Evolutionary conservation across 352 stramenopile species (phyloP).

Genomic region (Blastocystis sp.): DNA sequence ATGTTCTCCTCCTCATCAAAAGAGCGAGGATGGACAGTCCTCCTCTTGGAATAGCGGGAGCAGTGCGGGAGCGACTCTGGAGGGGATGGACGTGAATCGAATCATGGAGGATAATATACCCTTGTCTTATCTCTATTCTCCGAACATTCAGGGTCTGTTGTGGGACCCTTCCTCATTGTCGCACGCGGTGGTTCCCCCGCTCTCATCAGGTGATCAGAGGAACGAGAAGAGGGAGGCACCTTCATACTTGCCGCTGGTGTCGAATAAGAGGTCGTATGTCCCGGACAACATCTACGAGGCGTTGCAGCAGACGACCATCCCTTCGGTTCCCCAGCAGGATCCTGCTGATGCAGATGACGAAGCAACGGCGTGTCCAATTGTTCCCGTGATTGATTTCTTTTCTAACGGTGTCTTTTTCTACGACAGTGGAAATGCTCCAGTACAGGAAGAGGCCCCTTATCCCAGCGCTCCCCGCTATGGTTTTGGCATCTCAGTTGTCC

Average conservation of each 20-base stretch:
- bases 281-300: background rate
- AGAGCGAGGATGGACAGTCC: background rate
- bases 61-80: background rate
- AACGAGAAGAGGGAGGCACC: background rate
- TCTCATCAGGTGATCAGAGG: background rate
- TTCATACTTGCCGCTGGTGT: background rate
- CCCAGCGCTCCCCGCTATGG: background rate
- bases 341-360: background rate
- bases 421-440: conserved; percentile 17
- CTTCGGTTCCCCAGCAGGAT: background rate
- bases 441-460: background rate
- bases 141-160: background rate
- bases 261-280: background rate
- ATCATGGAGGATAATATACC: background rate
- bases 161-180: background rate
- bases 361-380: background rate
- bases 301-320: conserved; percentile 33
- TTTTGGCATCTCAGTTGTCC: background rate
- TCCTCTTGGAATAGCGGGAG: background rate
- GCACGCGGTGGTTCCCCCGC: background rate
- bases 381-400: conserved; percentile 37
- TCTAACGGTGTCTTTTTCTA: conserved; percentile 62
- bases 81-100: background rate
- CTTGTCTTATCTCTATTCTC: background rate
- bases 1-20: background rate